These are phyloP conservation scores for Microdochium paspali DNA, from an alignment of 2,329 filamentous ascomycete genomes.

Conservation along the genomic window DNA sequence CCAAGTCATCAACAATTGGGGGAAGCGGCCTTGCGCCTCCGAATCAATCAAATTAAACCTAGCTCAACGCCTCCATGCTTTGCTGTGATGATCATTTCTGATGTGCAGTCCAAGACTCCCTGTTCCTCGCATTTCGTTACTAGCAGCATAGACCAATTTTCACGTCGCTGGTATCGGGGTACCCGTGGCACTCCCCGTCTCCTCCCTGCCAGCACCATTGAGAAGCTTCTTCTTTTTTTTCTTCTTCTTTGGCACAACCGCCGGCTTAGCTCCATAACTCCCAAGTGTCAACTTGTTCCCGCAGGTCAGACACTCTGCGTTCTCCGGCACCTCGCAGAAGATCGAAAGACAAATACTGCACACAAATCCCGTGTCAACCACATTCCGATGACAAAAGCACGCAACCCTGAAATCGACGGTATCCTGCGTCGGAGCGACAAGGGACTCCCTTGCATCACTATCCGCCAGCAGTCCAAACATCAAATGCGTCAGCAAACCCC, in stretches of 20 bases:
- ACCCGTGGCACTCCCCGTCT: conserved; percentile 49
- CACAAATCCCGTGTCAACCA: conserved; percentile 88
- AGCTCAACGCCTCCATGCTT: conserved; percentile 3
- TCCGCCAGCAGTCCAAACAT: conserved; percentile 86
- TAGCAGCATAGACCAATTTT: neutral
- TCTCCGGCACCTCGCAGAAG: conserved; percentile 60
- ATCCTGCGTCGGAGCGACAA: conserved; percentile 73
- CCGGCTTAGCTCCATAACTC: conserved; percentile 65
- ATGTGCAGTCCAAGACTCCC: too few species aligned
- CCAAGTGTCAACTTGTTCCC: conserved; percentile 71
- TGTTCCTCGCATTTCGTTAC: too few species aligned
- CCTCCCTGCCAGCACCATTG: conserved; percentile 37
- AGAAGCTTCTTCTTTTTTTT: conserved; percentile 62
- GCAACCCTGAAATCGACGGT: conserved; percentile 95
- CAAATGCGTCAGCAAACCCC: conserved; percentile 79
- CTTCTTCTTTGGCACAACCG: conserved; percentile 62
- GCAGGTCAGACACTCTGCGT: conserved; percentile 71
- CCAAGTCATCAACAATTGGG: neutral
- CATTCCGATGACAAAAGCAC: conserved; percentile 89
- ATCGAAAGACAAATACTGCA: conserved; percentile 96
- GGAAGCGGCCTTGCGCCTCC: too few species aligned
- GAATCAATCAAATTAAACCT: conserved; percentile 4
- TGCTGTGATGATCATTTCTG: neutral
- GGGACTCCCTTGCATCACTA: conserved; percentile 41
- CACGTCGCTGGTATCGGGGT: conserved; percentile 40